These are phyloP conservation scores for Aspergillus ostianus DNA, from an alignment of 495 filamentous ascomycete species.

Conservation along the genomic window DNA sequence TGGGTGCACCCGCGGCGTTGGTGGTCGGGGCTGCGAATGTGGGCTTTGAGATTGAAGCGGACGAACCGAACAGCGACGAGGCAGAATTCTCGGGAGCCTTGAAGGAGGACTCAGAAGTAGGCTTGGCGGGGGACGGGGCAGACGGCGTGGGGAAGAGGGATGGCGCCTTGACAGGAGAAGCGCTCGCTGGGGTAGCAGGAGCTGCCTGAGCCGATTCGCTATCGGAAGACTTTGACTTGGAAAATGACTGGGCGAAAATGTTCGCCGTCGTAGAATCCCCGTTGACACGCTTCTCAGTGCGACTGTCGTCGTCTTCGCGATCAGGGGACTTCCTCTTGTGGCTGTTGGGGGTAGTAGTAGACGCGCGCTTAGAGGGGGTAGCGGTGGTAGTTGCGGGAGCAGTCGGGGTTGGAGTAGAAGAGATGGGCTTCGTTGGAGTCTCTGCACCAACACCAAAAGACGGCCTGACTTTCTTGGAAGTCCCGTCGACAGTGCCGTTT, in stretches of 20 bases:
- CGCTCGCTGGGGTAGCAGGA: slow-evolving; percentile 18
- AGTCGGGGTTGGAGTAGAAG: slow-evolving; percentile 6
- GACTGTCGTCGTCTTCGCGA: slow-evolving; percentile 13
- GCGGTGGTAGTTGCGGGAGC: background rate
- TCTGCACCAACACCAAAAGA: slow-evolving; percentile 1
- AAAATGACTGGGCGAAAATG: slow-evolving; percentile 46
- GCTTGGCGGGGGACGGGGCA: slow-evolving; percentile 23
- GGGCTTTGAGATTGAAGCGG: slow-evolving; percentile 16
- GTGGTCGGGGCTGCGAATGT: slow-evolving; percentile 12
- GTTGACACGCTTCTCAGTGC: slow-evolving; percentile 21
- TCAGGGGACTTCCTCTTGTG: slow-evolving; percentile 22
- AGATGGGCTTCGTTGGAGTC: slow-evolving; percentile 12
- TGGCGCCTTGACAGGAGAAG: slow-evolving; percentile 16
- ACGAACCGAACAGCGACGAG: slow-evolving; percentile 14
- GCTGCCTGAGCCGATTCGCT: slow-evolving; percentile 9
- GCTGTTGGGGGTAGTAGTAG: background rate
- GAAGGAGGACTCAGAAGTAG: slow-evolving; percentile 17
- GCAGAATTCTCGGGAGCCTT: slow-evolving; percentile 13
- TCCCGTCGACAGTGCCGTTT: background rate
- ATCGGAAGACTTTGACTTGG: slow-evolving; percentile 25
- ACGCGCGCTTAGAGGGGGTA: background rate
- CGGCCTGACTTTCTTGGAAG: slow-evolving; percentile 22
- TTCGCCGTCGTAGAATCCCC: slow-evolving; percentile 36
- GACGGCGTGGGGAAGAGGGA: slow-evolving; percentile 22
- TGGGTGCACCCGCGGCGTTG: slow-evolving; percentile 14